Evolutionary conservation across 2,329 filamentous ascomycete species (phyloP).

Genomic region (Fusarium xylarioides): DNA sequence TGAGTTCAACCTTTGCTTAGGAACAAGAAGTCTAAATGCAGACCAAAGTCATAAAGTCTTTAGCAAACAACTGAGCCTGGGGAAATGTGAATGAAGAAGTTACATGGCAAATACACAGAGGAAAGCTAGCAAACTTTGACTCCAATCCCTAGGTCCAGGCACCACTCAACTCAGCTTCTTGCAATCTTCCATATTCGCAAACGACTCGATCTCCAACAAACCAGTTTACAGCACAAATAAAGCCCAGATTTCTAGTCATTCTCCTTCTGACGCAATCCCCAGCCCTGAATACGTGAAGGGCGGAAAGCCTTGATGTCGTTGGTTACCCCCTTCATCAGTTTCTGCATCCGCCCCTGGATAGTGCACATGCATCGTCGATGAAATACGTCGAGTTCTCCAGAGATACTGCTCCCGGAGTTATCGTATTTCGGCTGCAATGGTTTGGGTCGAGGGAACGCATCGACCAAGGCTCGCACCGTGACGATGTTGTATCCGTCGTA

Average conservation of each 20-base stretch:
- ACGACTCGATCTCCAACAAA: fast-evolving
- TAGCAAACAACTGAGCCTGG: fast-evolving
- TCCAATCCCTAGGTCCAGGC: background rate
- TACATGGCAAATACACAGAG: no score
- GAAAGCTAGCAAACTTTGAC: background rate
- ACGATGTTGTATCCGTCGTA: fast-evolving
- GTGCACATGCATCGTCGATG: background rate
- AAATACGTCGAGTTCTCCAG: fast-evolving
- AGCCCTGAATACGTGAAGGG: background rate
- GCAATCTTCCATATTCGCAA: fast-evolving
- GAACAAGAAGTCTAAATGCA: no score
- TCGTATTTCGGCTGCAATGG: fast-evolving
- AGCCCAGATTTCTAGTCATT: fast-evolving
- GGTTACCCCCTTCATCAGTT: fast-evolving
- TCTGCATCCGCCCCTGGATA: background rate
- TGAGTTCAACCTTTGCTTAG: fast-evolving
- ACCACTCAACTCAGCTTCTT: background rate
- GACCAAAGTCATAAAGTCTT: fast-evolving
- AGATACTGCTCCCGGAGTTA: fast-evolving
- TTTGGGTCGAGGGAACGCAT: fast-evolving
- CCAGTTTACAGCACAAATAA: fast-evolving
- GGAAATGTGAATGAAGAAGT: background rate
- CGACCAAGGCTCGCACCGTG: fast-evolving
- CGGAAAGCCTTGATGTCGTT: background rate
- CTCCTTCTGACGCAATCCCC: background rate